Base-by-base conservation (phyloP, 192 early-diverging fungal species). In the Coemansia sp. region DNA sequence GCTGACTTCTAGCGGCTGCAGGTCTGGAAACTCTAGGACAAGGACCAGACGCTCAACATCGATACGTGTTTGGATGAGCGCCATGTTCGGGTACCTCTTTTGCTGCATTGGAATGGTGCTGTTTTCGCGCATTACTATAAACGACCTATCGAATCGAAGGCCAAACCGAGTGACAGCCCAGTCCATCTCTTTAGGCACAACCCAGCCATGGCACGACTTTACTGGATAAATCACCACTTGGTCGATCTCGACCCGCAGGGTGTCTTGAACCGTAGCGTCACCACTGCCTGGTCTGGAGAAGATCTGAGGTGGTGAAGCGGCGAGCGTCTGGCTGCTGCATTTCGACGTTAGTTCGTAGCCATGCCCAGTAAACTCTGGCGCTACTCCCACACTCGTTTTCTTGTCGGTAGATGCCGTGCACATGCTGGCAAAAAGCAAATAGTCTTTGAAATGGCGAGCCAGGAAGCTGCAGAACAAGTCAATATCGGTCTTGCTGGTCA, bases 141-240 rank as follows among this genome's bases (percentile, higher is more conserved):
- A 82, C 17, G 69, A 66, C 20, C 79, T 67, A 58, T 82, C 79
- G 19, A 68, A 77, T 37, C 14, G 44, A 7, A 82, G 71, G 32
- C 79, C 79, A 63, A 64, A 57, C 19, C 41, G 68, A 4, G 79
- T 82, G 14, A 82, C 53, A 61, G 68, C 68, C 79, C 79, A 82
- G 2, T 68, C 32, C 57, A 41, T 62, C 22, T 57, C 48, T 8
- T 49, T 14, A 19, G 79, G 71, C 32, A 82, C 75, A 7, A 19
- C 32, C 75, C 84, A 71, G 63, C 80, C 80, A 79, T 89, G 87
- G 67, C 94, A 95, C 37, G 91, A 91, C 74, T 95, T 95, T 64
- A 95, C 85, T 0, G 94, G 94, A 51, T 86, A 91, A n/a, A 90
- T 59, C 9, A 81, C 50, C 53, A 86, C 41, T 38, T 53, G 64